phyloP scores from a whole-genome alignment of 495 filamentous ascomycete genomes.

The Sporormia fimetaria region DNA sequence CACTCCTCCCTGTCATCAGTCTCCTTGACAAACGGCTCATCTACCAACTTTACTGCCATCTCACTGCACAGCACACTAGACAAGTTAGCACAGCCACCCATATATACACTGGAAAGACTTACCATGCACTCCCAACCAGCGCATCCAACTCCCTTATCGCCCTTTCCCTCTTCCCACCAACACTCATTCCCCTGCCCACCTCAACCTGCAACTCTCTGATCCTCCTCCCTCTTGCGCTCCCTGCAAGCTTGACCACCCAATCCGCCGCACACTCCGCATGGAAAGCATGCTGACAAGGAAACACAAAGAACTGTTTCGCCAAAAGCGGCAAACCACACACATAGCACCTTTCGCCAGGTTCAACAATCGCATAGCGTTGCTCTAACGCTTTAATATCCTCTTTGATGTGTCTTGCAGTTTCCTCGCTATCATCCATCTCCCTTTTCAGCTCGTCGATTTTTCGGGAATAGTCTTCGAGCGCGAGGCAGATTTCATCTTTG shows the following conservation, averaged over 20 bases:
- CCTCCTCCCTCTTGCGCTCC: conserved; percentile 60
- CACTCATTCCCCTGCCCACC: conserved; percentile 58
- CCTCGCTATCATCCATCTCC: conserved; percentile 89
- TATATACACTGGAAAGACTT: conserved; percentile 31
- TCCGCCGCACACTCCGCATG: conserved; percentile 84
- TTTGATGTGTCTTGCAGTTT: conserved; percentile 80
- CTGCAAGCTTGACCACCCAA: conserved; percentile 65
- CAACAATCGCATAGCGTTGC: conserved; percentile 86
- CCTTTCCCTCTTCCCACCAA: conserved; percentile 57
- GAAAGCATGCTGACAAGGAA: conserved; percentile 95
- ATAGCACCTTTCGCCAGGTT: conserved; percentile 89
- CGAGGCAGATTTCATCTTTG: conserved; percentile 92
- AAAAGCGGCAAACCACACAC: conserved; percentile 75
- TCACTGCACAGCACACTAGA: conserved; percentile 79
- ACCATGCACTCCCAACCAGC: conserved; percentile 72
- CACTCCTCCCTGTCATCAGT: conserved; percentile 69
- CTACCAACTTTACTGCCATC: conserved; percentile 82
- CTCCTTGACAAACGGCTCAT: conserved; percentile 73
- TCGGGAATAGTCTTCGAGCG: conserved; percentile 80
- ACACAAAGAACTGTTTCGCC: conserved; percentile 89
- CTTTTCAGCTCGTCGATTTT: conserved; percentile 81
- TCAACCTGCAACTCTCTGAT: conserved; percentile 76
- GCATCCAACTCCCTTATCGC: conserved; percentile 82
- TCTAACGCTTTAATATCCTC: conserved; percentile 74
- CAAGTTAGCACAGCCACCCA: conserved; percentile 5